phyloP scores from a whole-genome alignment of 2,329 filamentous ascomycete species.

The Tolypocladium pustulatum region DNA sequence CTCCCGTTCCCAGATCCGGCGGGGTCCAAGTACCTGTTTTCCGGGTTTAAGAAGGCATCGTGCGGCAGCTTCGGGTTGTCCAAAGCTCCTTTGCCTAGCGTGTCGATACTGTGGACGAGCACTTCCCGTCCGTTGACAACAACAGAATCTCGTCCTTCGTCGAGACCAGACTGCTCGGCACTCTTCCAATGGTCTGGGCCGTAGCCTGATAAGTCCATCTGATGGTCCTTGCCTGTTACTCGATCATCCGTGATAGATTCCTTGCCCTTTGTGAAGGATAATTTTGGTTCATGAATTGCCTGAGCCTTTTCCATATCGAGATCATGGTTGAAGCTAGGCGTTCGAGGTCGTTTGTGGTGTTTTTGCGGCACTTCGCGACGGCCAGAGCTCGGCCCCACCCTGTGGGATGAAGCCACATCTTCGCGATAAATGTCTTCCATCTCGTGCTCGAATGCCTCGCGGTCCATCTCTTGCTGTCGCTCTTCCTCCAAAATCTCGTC shows the following conservation, averaged over 20 bases:
- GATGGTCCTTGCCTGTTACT: conserved; percentile 44
- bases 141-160: conserved; percentile 59
- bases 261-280: not conserved
- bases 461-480: conserved; percentile 54
- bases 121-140: conserved; percentile 62
- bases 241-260: not conserved
- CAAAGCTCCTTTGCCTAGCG: conserved; percentile 54
- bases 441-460: conserved; percentile 43
- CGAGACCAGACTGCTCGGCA: conserved; percentile 49
- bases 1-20: conserved; percentile 30
- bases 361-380: conserved; percentile 30
- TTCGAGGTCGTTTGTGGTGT: conserved; percentile 9
- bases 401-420: conserved; percentile 9
- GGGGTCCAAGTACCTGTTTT: conserved; percentile 20
- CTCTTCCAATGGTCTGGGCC: conserved; percentile 66
- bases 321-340: conserved; percentile 64
- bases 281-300: conserved; percentile 21
- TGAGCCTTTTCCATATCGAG: conserved; percentile 35
- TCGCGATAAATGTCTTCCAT: conserved; percentile 54
- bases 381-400: not conserved
- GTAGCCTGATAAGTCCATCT: conserved; percentile 67
- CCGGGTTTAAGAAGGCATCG: conserved; percentile 11
- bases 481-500: conserved; percentile 82
- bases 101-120: conserved; percentile 50
- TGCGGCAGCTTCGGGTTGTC: conserved; percentile 27